A percentile compares a stretch with the other conserved stretches of the same genome.
phyloP scores from a whole-genome alignment of 192 early-diverging fungal genomes.

The Entomortierella lignicola region DNA sequence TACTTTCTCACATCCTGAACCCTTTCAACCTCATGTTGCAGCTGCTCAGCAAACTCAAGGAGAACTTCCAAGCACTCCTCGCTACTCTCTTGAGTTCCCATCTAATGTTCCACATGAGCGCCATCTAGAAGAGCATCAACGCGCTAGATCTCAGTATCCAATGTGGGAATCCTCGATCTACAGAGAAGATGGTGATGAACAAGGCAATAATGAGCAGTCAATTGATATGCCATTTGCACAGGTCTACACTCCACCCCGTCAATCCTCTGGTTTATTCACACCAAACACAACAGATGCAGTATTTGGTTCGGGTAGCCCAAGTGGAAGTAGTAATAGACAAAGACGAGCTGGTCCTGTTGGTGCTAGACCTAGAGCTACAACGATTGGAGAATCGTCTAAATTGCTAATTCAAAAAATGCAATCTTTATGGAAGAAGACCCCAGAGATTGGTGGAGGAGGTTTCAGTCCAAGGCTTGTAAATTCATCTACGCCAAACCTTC shows the following conservation, averaged over 20 bases:
- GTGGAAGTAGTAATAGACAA: background rate
- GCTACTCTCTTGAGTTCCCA: slow-evolving; percentile 50
- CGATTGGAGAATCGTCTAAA: slow-evolving; percentile 40
- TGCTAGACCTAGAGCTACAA: slow-evolving; percentile 16
- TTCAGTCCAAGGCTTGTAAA: background rate
- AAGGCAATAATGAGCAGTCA: background rate
- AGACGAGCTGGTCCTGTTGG: background rate
- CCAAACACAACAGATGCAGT: background rate
- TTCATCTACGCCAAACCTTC: background rate
- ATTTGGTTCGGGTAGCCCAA: background rate
- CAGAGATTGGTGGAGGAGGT: background rate
- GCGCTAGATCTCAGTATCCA: slow-evolving; percentile 13
- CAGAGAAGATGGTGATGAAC: background rate
- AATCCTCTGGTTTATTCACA: background rate
- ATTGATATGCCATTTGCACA: background rate
- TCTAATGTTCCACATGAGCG: slow-evolving; percentile 38
- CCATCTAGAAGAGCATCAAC: slow-evolving; percentile 36
- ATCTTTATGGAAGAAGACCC: slow-evolving; percentile 6
- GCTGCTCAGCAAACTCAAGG: background rate
- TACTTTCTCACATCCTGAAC: slow-evolving; percentile 30
- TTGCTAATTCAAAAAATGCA: slow-evolving; percentile 37
- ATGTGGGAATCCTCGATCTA: background rate
- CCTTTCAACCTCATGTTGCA: background rate
- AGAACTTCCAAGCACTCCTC: slow-evolving; percentile 19
- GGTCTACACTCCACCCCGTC: background rate